Conservation (phyloP, 139 green algal species). For the Picochlorum costavermella region DNA sequence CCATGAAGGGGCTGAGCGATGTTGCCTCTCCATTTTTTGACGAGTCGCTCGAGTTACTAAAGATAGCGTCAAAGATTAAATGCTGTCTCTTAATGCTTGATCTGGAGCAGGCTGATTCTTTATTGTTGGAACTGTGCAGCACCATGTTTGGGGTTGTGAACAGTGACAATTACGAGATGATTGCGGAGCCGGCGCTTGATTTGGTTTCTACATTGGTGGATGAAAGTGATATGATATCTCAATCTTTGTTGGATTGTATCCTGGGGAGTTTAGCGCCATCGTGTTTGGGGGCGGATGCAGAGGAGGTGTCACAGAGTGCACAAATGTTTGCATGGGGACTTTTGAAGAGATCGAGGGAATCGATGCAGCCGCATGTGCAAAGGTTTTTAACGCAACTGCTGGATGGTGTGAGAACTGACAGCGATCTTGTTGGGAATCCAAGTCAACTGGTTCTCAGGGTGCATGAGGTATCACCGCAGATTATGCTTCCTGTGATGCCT, state of each 20-base stretch:
- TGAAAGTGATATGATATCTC: constrained; percentile 50
- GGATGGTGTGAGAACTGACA: constrained; percentile 28
- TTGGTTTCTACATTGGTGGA: constrained; percentile 45
- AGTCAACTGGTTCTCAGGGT: constrained; percentile 47
- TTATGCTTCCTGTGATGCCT: constrained; percentile 63
- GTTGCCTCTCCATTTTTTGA: constrained; percentile 36
- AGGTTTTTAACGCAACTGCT: constrained; percentile 38
- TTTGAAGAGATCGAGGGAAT: constrained; percentile 36
- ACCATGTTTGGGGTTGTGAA: constrained; percentile 41
- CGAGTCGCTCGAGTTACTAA: constrained; percentile 39
- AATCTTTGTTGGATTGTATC: constrained; percentile 52
- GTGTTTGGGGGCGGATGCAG: constrained; percentile 16
- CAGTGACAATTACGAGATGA: constrained; percentile 24
- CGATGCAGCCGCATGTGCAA: constrained; percentile 42
- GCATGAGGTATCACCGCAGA: constrained; percentile 44
- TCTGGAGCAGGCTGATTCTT: constrained; percentile 29
- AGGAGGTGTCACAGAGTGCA: neutral
- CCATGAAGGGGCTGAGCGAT: constrained; percentile 40
- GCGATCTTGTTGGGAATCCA: constrained; percentile 30
- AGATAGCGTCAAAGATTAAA: constrained; percentile 43
- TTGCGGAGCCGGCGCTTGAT: constrained; percentile 17
- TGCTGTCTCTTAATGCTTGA: constrained; percentile 55
- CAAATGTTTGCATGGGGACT: constrained; percentile 33
- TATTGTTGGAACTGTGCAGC: constrained; percentile 33
- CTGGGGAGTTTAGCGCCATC: constrained; percentile 40